These are phyloP conservation scores for Pelagophyceae sp. DNA, from an alignment of 352 stramenopile genomes.

Conservation along the genomic window DNA sequence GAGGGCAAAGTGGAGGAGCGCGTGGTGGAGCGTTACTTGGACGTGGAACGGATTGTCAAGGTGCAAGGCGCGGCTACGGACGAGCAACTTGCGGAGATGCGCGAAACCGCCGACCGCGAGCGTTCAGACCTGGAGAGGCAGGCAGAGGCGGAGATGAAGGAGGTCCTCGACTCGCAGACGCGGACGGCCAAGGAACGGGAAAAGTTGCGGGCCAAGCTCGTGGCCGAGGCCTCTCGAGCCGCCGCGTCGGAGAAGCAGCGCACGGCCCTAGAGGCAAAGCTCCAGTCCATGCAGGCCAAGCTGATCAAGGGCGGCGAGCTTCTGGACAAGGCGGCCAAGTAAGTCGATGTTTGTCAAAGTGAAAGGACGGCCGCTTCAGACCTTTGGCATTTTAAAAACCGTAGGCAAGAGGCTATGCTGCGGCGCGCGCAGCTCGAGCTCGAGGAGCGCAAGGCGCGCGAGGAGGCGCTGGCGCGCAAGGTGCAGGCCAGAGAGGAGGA, in stretches of 20 bases:
- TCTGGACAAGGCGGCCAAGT: conserved; percentile 80
- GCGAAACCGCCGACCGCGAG: not conserved
- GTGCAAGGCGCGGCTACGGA: conserved; percentile 41
- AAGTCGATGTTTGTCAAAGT: too few species aligned
- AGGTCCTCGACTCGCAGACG: conserved; percentile 24
- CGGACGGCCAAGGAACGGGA: conserved; percentile 9
- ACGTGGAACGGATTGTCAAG: conserved; percentile 80
- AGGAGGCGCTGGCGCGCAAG: conserved; percentile 41
- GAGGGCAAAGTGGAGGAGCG: conserved; percentile 79
- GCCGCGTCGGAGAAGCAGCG: conserved; percentile 25
- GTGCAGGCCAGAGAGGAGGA: not conserved
- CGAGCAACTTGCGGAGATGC: conserved; percentile 19
- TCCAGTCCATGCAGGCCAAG: conserved; percentile 22
- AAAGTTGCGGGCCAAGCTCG: conserved; percentile 18
- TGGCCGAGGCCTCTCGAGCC: conserved; percentile 17
- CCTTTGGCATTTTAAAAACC: too few species aligned
- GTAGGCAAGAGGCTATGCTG: conserved; percentile 81
- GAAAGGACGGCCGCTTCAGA: too few species aligned
- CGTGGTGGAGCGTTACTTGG: conserved; percentile 85
- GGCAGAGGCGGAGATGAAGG: conserved; percentile 20
- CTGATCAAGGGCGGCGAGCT: conserved; percentile 83
- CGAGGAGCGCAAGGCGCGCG: conserved; percentile 54
- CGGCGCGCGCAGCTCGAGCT: conserved; percentile 76
- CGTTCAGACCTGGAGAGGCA: not conserved
- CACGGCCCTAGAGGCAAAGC: conserved; percentile 5